These are phyloP conservation scores for Arabidopsis thaliana DNA, from an alignment of 345 rosid species.

Conservation along the genomic window TAIR10.1 NC_003071.7:16105001-16105500, in stretches of 20 bases:
- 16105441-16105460: not conserved
- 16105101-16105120: conserved; percentile 96
- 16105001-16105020: conserved; percentile 83
- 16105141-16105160: not conserved
- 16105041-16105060: conserved; percentile 75
- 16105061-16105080: conserved; percentile 63
- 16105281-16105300: conserved; percentile 64
- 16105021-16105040: conserved; percentile 78
- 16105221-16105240: not conserved
- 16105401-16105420: conserved; percentile 85
- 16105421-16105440: conserved; percentile 81
- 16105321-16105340: conserved; percentile 64
- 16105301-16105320: conserved; percentile 67
- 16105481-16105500: not conserved
- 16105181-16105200: not conserved
- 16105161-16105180: not conserved
- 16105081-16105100: conserved; percentile 77
- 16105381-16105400: conserved; percentile 96
- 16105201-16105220: not conserved
- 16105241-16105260: conserved; percentile 12
- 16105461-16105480: not conserved
- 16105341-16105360: conserved; percentile 66
- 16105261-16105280: not conserved
- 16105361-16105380: conserved; percentile 83
- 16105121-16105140: conserved; percentile 26